Conservation (phyloP, 306 rosid genomes). For the Clitoria ternatea region DNA sequence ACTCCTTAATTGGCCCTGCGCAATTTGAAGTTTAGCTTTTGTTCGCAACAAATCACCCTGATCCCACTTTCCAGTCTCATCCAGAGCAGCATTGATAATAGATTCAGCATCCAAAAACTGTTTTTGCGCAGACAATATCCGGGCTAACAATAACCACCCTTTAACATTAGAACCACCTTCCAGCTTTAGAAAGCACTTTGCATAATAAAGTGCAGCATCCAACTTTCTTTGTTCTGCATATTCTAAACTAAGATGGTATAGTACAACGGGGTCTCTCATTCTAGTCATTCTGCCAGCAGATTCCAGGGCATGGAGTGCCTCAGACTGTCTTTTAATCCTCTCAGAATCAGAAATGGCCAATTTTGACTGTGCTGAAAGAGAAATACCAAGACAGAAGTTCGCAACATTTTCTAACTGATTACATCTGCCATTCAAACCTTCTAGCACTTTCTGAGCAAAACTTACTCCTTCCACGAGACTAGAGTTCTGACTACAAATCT, state of each 20-base stretch:
- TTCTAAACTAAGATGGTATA: slow-evolving; percentile 76
- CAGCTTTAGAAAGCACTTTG: slow-evolving; percentile 56
- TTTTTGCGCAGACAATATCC: slow-evolving; percentile 72
- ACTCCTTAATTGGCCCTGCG: slow-evolving; percentile 63
- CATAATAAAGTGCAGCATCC: slow-evolving; percentile 57
- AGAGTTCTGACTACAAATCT: slow-evolving; percentile 65
- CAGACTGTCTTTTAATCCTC: slow-evolving; percentile 52
- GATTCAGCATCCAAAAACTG: slow-evolving; percentile 65
- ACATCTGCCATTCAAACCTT: slow-evolving; percentile 52
- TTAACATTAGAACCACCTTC: slow-evolving; percentile 66
- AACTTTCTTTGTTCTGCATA: slow-evolving; percentile 80
- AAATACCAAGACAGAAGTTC: slow-evolving; percentile 60
- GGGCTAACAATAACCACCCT: slow-evolving; percentile 72
- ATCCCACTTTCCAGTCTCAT: slow-evolving; percentile 94
- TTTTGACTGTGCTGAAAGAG: slow-evolving; percentile 64
- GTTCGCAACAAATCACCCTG: slow-evolving; percentile 77
- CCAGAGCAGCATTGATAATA: slow-evolving; percentile 76
- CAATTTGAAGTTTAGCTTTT: slow-evolving; percentile 82
- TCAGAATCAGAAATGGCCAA: slow-evolving; percentile 61
- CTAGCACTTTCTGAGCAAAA: slow-evolving; percentile 48
- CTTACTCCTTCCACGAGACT: slow-evolving; percentile 50
- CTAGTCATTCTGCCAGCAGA: slow-evolving; percentile 51
- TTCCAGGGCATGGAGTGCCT: slow-evolving; percentile 62
- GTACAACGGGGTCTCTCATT: slow-evolving; percentile 54
- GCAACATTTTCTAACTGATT: slow-evolving; percentile 51